These are phyloP conservation scores for Bothia castanella DNA, from an alignment of 1,284 basidiomycete species.

Conservation along the genomic window DNA sequence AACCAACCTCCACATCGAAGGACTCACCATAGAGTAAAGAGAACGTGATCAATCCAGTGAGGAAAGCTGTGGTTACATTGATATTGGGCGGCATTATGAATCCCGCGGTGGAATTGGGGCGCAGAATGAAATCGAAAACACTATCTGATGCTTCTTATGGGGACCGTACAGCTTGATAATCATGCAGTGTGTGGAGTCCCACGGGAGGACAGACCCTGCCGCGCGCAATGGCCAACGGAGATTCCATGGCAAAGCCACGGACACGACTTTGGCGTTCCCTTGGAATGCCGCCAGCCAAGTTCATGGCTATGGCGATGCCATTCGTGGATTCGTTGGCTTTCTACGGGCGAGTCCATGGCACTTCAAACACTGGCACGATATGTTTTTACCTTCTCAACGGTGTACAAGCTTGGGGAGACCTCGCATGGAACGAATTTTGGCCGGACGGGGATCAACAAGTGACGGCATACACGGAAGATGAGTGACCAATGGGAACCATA, in stretches of 20 bases:
- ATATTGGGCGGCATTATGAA: constrained; percentile 5
- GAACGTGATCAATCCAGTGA: constrained; percentile 10
- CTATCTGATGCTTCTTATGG: no score
- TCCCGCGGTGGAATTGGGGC: not conserved
- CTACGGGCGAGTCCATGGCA: no score
- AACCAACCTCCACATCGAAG: not conserved
- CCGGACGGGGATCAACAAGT: not conserved
- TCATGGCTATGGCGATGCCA: no score
- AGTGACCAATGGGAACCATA: not conserved
- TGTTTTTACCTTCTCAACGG: not conserved
- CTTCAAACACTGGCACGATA: not conserved
- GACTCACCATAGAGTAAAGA: constrained; percentile 10
- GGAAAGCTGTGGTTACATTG: constrained; percentile 7
- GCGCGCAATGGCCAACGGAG: no score
- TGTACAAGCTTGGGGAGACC: not conserved
- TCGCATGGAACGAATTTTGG: not conserved
- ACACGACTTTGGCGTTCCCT: no score
- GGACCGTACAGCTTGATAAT: no score
- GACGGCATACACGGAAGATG: not conserved
- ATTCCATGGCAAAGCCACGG: no score
- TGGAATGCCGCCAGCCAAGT: no score
- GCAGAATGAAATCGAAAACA: not conserved
- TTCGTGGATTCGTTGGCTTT: no score
- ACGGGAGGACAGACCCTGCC: no score
- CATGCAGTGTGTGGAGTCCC: no score